Evolutionary conservation across 2,329 filamentous ascomycete species (phyloP), one percentile per base, ranked within the genome.

Genomic region (Penicillium hordei): DNA sequence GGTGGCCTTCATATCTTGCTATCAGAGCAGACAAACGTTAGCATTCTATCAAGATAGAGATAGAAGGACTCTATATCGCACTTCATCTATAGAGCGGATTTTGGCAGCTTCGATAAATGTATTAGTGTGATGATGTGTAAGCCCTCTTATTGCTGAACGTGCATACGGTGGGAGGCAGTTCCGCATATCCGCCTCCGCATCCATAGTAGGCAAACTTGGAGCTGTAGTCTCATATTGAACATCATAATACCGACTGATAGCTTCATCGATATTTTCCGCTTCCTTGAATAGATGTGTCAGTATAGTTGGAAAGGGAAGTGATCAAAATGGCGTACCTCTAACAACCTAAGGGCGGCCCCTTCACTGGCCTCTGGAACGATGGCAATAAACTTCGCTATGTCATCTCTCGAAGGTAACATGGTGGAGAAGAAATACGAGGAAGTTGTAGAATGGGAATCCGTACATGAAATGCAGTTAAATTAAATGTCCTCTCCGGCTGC

Each of bases 1-100:
- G 29, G 13, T 7, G 10, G n/a, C 19, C 5, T 46, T 21, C 21
- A 64, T 39, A 44, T 76, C 72, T 55, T 79, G 76, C 25, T 21
- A 23, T 27, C 15, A 23, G 25, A 31, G 19, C 9, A 15, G 5
- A 33, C 2, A 9, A 9, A 33, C 7, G 27, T 31, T 4, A 46
- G 27, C 12, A 8, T 1, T 9, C 33, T 21, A 45, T 17, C n/a
- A 33, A 46, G n/a, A 33, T 9, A n/a, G 5, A 44, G 17, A 29
- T 12, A 19, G 7, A 46, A 17, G n/a, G 2, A 15, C 15, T 21
- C 12, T 1, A 15, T 15, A 21, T 45, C 27, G 12, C 7, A 33
- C 27, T 21, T 46, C 43, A 15, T 46, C 43, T 17, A 15, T 31
- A 46, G 27, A 46, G 43, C 43, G 27, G 13, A 46, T 21, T 7